Base-by-base conservation (phyloP, 768 basidiomycete genomes). In the Xerocomus brunneocitrinus region DNA sequence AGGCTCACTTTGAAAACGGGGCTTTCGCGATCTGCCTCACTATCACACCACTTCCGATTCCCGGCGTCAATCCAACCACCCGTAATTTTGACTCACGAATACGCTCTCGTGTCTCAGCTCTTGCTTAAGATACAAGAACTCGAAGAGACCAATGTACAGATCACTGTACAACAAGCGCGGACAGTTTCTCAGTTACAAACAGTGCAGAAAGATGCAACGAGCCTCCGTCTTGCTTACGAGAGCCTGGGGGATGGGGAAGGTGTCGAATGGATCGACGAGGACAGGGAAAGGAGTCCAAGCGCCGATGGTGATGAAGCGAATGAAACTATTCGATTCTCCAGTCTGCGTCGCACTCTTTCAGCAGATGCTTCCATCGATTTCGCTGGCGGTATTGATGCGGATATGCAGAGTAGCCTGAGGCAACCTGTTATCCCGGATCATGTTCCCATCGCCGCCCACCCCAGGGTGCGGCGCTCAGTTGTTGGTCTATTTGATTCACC, bases 41-140 rank as follows among this genome's bases (percentile, higher is more conserved):
- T 70, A 43, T 62, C 64, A 22, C 54, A 54, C 28, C 57, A 62
- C 28, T 50, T 55, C 42, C 62, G 56, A 28, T 52, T 54, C 28
- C 52, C 60, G 25, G 14, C 48, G 7, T 41, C 53, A 10, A 19
- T 12, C 5, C 53, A 62, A 40, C 44, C 61, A 28, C 54, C 61
- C 43, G 61, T 58, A 48, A 48, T 57, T 35, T 42, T 56, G 34
- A 59, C 57, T 7, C 63, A 62, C 16, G 73, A 85, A 67, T 81
- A 76, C 58, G 72, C 68, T 58, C 74, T 92, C 49, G 79, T 91
- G n/a, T 74, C 81, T 9, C 84, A 89, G 64, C 79, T 92, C 7
- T 70, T 91, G 40, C 63, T 72, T 14, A 92, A 92, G 71, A 87
- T 92, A 47, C 75, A 78, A 44, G 89, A 92, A 64, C 76, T 92